Evolutionary conservation across 2,329 filamentous ascomycete species (phyloP).

Genomic region (Diplocarpon rosae): DNA sequence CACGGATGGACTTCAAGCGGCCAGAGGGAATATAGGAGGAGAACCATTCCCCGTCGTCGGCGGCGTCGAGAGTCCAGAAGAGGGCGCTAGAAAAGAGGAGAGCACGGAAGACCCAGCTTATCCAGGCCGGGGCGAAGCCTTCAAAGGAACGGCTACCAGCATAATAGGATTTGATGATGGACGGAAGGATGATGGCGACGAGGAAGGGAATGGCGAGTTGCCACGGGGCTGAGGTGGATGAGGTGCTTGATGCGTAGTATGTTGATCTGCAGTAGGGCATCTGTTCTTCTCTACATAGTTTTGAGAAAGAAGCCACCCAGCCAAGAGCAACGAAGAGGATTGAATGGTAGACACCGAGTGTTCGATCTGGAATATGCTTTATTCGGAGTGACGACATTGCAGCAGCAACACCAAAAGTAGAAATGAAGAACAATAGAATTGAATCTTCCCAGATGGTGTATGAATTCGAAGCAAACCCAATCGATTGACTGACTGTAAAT

Average conservation of each 20-base stretch:
- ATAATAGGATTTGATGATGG: conserved; percentile 71
- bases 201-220: conserved; percentile 71
- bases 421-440: conserved; percentile 83
- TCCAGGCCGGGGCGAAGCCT: conserved; percentile 74
- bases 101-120: conserved; percentile 66
- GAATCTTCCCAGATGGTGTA: conserved; percentile 99
- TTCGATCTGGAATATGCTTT: conserved; percentile 52
- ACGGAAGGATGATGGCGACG: conserved; percentile 61
- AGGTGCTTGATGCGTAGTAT: conserved; percentile 85
- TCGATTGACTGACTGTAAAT: conserved; percentile 77
- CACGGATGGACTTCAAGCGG: conserved; percentile 60
- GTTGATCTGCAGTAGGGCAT: conserved; percentile 95
- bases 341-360: conserved; percentile 75
- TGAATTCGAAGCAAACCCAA: conserved; percentile 93
- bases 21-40: conserved; percentile 40
- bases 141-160: conserved; percentile 76
- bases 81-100: conserved; percentile 64
- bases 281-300: conserved; percentile 92
- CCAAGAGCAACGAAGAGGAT: conserved; percentile 70
- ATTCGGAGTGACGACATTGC: conserved; percentile 67
- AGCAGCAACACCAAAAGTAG: conserved; percentile 72
- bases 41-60: conserved; percentile 78
- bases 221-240: conserved; percentile 87
- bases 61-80: conserved; percentile 85
- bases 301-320: conserved; percentile 73